Evolutionary conservation across 1,284 basidiomycete species (phyloP), one percentile per base, ranked within the genome.

Genomic region (Trichosporon sp.): DNA sequence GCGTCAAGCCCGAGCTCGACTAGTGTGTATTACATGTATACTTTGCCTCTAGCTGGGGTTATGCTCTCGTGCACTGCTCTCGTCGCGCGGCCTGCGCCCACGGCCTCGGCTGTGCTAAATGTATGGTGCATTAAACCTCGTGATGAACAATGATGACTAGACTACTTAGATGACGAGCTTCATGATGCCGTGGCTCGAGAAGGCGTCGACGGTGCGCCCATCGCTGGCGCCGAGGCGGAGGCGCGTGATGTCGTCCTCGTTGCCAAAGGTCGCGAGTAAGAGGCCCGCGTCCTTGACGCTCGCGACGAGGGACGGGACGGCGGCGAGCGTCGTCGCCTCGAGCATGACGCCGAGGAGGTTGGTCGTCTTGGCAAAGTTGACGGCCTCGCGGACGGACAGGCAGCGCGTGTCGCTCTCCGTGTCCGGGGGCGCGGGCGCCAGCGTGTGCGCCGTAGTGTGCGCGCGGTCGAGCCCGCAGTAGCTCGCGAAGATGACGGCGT

Each of bases 401-500:
- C 83, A 90, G 29, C 87, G 74, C 65, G 85, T 76, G 76, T 88
- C 87, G 12, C 83, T 81, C 75, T 86, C 85, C 69, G 83, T 77
- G 12, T 84, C 81, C 8, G 66, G 21, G 8, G 81, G 78, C 13
- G 84, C 81, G 1, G 84, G 82, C 2, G 82, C 71, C 13, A 84
- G 78, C 38, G 34, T 53, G 29, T 68, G 70, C 12, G 63, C 68
- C 47, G 34, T 34, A 5, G 34, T 12, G 6, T 12, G 5, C 34
- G 34, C 34, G n/a, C 70, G 65, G 42, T 86, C 85, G 69, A 90
- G 87, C 56, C 94, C 93, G 80, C 95, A 97, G 77, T 89, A 89
- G 12, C 92, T 91, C 8, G 91, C 90, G 81, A 98, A 93, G 84
- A 99, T 97, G 32, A 99, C 96, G 65, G 97, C 94, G 86, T 98